Base-by-base conservation (phyloP, 2,329 filamentous ascomycete species). In the Lanzia echinophila region DNA sequence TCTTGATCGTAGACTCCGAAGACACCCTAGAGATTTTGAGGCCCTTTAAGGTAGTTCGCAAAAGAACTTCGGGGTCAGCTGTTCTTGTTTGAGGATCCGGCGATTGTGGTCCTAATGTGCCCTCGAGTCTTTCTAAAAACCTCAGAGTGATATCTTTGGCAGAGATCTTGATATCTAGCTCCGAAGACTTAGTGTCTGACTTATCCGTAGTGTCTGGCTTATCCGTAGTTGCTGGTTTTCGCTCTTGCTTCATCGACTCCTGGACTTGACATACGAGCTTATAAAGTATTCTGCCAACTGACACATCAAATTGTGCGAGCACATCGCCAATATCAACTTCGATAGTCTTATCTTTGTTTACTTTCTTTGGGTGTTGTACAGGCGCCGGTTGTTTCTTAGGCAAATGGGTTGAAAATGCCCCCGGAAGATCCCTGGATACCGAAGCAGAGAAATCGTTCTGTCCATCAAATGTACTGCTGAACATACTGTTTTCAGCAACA, bases 371-470 rank as follows among this genome's bases (percentile, higher is more conserved):
- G 24, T 34, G n/a, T 13, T 43, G 38, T 31, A 6, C 11, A 12
- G 52, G 17, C 31, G 11, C 3, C 33, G 20, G n/a, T 1, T 38
- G 28, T 24, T 38, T 32, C 48, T 46, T 50, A 24, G 60, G 57
- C 12, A 67, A 55, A 41, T 72, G 69, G 17, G 79, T 69, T 0
- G 82, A 86, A 64, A 86, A 86, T 2, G 82, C 76, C 0, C 82
- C 83, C 1, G 82, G 82, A 3, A 84, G 65, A 61, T 82, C 73
- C 0, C 76, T 74, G n/a, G 73, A 72, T 11, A 72, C 59, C 31
- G 69, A 72, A 20, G 60, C 57, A 11, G 58, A 59, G 57, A 55
- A 22, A 43, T 61, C 59, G 43, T 17, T 56, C 15, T 63, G 60
- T 8, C 56, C 56, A 47, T 63, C 61, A 47, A 60, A 61, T 22